Percentiles rank a stretch among this genome's conserved stretches.
phyloP scores from a whole-genome alignment of 768 basidiomycete genomes.

The Kwoniella newhampshirensis region DNA sequence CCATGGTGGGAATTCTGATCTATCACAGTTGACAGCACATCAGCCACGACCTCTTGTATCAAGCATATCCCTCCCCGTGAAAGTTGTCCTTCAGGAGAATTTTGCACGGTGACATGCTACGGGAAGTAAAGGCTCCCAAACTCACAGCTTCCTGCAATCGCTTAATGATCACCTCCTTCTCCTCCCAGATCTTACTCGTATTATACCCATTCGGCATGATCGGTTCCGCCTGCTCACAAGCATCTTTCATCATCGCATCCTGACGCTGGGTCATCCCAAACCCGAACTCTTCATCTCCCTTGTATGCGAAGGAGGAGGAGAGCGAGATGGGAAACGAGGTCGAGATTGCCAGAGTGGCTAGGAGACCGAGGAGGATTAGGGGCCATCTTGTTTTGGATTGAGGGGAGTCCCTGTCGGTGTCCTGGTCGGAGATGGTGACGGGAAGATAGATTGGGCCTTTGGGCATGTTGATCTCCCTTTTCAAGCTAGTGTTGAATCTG shows the following conservation, averaged over 20 bases:
- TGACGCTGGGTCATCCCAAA: neutral
- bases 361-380: constrained; percentile 17
- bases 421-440: constrained; percentile 5
- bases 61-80: too few relatives aligned
- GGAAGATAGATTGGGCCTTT: constrained; percentile 26
- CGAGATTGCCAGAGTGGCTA: constrained; percentile 7
- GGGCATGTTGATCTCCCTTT: constrained; percentile 18
- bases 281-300: neutral
- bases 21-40: neutral
- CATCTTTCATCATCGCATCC: constrained; percentile 2
- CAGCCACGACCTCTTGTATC: too few relatives aligned
- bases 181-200: constrained; percentile 17
- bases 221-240: constrained; percentile 25
- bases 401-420: neutral
- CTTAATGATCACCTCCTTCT: constrained; percentile 40
- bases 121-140: neutral
- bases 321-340: constrained; percentile 4
- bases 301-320: neutral
- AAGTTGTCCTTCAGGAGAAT: too few relatives aligned
- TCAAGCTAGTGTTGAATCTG: too few relatives aligned
- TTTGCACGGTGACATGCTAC: too few relatives aligned
- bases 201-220: constrained; percentile 27
- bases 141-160: constrained; percentile 38
- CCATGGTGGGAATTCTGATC: constrained; percentile 43
- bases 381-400: constrained; percentile 15